phyloP scores from a whole-genome alignment of 2,329 filamentous ascomycete genomes.

The Fusarium dimerum region DNA sequence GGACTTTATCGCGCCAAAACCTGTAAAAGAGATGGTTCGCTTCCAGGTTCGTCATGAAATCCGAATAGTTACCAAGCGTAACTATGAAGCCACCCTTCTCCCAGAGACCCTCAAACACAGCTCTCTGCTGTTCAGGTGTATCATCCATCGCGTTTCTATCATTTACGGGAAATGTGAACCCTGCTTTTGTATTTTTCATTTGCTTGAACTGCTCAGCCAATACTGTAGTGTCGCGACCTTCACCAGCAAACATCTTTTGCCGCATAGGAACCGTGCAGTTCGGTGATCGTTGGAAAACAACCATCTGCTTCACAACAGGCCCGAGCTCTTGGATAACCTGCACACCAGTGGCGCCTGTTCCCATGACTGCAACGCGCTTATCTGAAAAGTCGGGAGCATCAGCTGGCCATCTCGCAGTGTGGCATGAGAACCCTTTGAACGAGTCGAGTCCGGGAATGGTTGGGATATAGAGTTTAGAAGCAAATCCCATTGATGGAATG shows the following conservation, averaged over 20 bases:
- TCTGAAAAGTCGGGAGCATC: constrained; percentile 4
- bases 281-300: constrained; percentile 22
- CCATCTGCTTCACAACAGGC: constrained; percentile 9
- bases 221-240: neutral
- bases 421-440: constrained; percentile 17
- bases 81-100: constrained; percentile 5
- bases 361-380: constrained; percentile 19
- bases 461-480: constrained; percentile 14
- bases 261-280: constrained; percentile 24
- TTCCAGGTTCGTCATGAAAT: constrained; percentile 7
- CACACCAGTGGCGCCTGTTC: constrained; percentile 17
- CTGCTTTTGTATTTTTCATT: constrained; percentile 1
- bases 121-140: constrained; percentile 5
- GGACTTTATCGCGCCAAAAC: constrained; percentile 11
- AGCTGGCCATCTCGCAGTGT: constrained; percentile 17
- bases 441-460: constrained; percentile 7
- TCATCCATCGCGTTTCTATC: constrained; percentile 2
- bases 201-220: constrained; percentile 1
- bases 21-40: constrained; percentile 6
- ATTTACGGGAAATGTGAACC: constrained; percentile 2
- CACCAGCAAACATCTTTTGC: neutral
- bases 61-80: constrained; percentile 6
- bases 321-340: constrained; percentile 22
- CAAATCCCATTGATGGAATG: constrained; percentile 19
- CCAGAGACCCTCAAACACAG: constrained; percentile 8